phyloP scores from a whole-genome alignment of 2,329 filamentous ascomycete species.

The Penicillium polonicum region DNA sequence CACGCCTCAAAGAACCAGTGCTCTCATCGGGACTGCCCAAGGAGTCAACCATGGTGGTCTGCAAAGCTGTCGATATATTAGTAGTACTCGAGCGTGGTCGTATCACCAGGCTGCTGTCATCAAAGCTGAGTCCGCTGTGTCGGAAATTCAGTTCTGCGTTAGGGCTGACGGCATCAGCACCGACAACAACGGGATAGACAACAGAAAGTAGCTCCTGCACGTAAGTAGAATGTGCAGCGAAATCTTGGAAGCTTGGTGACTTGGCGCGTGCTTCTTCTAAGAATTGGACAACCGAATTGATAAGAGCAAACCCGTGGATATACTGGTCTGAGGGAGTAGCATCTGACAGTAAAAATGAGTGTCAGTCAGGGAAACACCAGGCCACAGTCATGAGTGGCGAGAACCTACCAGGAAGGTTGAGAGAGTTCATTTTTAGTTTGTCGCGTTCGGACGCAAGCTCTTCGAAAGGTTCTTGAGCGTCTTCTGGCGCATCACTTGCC shows the following conservation, averaged over 20 bases:
- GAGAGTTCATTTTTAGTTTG: constrained; percentile 14
- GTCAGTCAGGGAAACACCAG: neutral
- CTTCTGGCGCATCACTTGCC: constrained; percentile 54
- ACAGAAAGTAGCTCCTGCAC: constrained; percentile 74
- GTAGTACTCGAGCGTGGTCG: constrained; percentile 65
- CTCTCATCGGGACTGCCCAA: constrained; percentile 46
- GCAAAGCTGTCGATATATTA: constrained; percentile 60
- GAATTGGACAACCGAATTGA: constrained; percentile 77
- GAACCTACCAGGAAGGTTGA: constrained; percentile 16
- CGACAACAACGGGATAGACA: constrained; percentile 84
- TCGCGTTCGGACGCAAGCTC: constrained; percentile 3
- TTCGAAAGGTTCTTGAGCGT: constrained; percentile 4
- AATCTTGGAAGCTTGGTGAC: constrained; percentile 77
- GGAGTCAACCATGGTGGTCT: constrained; percentile 63
- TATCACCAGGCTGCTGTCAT: constrained; percentile 80
- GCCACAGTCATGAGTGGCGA: neutral
- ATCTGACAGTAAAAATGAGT: constrained; percentile 1
- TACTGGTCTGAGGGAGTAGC: constrained; percentile 3
- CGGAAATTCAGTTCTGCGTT: constrained; percentile 84
- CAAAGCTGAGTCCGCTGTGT: constrained; percentile 77
- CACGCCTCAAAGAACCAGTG: constrained; percentile 68
- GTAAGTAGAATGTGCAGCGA: constrained; percentile 76
- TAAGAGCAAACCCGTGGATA: constrained; percentile 48
- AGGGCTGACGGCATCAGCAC: constrained; percentile 76
- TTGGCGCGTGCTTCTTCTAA: constrained; percentile 74